phyloP scores from a whole-genome alignment of 768 basidiomycete genomes.

The Pleurotus citrinopileatus region DNA sequence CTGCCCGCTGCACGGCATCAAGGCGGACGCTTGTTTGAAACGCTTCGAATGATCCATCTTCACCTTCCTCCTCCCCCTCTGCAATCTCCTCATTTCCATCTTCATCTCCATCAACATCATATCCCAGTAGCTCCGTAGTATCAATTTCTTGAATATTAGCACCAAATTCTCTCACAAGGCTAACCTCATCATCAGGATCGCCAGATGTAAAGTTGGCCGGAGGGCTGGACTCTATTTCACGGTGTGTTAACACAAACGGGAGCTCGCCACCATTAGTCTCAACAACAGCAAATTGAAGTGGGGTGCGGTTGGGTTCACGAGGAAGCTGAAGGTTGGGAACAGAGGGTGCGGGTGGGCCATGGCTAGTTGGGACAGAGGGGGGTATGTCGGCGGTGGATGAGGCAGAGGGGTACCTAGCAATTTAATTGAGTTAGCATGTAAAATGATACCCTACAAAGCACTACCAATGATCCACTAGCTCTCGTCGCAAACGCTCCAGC shows the following conservation, averaged over 20 bases:
- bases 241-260: neutral
- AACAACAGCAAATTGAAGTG: no score
- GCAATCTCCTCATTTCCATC: constrained; percentile 2
- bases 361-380: no score
- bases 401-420: no score
- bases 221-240: constrained; percentile 23
- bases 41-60: neutral
- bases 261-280: neutral
- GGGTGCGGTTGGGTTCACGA: no score
- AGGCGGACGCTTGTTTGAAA: constrained; percentile 16
- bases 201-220: neutral
- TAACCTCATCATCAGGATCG: neutral
- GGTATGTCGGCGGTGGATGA: no score
- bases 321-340: no score
- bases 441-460: no score
- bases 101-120: constrained; percentile 11
- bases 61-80: constrained; percentile 3
- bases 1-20: constrained; percentile 18
- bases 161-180: neutral
- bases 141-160: neutral
- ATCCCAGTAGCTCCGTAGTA: neutral
- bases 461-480: no score
- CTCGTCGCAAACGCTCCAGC: no score
- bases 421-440: no score
- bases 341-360: no score